These are phyloP conservation scores for Rhodotorula babjevae DNA, from an alignment of 768 basidiomycete species.

Conservation along the genomic window DNA sequence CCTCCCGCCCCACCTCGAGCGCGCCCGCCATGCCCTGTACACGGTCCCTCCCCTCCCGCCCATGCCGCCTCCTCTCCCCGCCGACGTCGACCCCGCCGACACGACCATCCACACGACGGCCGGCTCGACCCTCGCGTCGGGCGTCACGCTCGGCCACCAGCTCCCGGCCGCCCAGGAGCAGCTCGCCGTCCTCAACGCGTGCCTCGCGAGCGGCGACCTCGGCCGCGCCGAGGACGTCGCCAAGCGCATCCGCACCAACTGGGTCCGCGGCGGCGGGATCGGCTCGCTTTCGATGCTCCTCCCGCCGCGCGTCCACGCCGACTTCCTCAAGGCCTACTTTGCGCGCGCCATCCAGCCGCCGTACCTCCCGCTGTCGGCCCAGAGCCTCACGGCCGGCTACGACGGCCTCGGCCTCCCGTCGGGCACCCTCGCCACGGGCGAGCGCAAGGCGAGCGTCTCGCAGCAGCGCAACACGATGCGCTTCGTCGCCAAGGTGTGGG, in stretches of 20 bases:
- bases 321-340: conserved; percentile 41
- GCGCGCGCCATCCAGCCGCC: conserved; percentile 26
- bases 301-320: conserved; percentile 37
- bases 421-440: not conserved
- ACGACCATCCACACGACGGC: not conserved
- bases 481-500: conserved; percentile 41
- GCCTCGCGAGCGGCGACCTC: conserved; percentile 72
- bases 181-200: conserved; percentile 75
- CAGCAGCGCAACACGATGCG: not conserved
- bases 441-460: not conserved
- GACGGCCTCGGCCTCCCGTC: conserved; percentile 39
- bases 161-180: conserved; percentile 57
- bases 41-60: conserved; percentile 24
- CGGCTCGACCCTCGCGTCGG: not conserved
- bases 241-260: conserved; percentile 55
- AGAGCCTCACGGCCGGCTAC: not conserved
- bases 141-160: conserved; percentile 46
- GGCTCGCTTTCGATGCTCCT: conserved; percentile 27
- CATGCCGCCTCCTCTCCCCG: conserved; percentile 36
- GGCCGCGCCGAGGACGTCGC: conserved; percentile 71
- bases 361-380: not conserved
- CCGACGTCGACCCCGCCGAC: conserved; percentile 17
- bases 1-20: not conserved
- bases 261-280: conserved; percentile 9
- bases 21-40: conserved; percentile 17